Conservation (phyloP, 1,139 yeast genomes). For the Saccharomyces hybrid region DNA sequence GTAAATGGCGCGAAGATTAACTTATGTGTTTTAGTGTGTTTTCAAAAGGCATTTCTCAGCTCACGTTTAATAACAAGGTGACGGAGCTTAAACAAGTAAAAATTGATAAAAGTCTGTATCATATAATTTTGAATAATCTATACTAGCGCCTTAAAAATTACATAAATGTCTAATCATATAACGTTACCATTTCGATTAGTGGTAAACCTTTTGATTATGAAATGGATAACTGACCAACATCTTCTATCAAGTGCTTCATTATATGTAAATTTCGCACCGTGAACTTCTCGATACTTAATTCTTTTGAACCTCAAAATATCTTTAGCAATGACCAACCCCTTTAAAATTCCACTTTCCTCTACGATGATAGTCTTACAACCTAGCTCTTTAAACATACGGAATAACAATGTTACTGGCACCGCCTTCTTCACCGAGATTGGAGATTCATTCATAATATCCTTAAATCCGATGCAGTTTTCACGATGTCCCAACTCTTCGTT, state of each 20-base stretch:
- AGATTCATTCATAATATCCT: slow-evolving; percentile 45
- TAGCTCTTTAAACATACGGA: slow-evolving; percentile 64
- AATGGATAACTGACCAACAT: slow-evolving; percentile 18
- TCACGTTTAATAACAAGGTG: not conserved
- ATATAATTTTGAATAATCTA: not conserved
- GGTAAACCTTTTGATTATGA: slow-evolving; percentile 11
- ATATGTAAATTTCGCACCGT: slow-evolving; percentile 24
- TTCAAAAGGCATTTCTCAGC: not conserved
- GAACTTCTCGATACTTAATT: slow-evolving; percentile 19
- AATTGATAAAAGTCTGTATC: not conserved
- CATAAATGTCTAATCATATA: not conserved
- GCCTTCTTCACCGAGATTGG: slow-evolving; percentile 55
- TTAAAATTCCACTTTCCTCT: slow-evolving; percentile 44
- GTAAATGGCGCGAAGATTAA: slow-evolving; percentile 70
- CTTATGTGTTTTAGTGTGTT: not conserved
- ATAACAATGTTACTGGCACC: slow-evolving; percentile 53
- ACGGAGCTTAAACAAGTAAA: not conserved
- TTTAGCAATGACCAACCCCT: slow-evolving; percentile 60
- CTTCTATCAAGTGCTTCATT: slow-evolving; percentile 23
- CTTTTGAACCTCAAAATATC: slow-evolving; percentile 51
- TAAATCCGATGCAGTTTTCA: slow-evolving; percentile 33
- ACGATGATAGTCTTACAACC: slow-evolving; percentile 77
- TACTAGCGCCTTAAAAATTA: not conserved
- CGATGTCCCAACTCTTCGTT: slow-evolving; percentile 11
- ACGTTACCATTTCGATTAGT: not conserved